These are phyloP conservation scores for Psilocybe cyanescens DNA, from an alignment of 768 basidiomycete genomes.

Conservation along the genomic window DNA sequence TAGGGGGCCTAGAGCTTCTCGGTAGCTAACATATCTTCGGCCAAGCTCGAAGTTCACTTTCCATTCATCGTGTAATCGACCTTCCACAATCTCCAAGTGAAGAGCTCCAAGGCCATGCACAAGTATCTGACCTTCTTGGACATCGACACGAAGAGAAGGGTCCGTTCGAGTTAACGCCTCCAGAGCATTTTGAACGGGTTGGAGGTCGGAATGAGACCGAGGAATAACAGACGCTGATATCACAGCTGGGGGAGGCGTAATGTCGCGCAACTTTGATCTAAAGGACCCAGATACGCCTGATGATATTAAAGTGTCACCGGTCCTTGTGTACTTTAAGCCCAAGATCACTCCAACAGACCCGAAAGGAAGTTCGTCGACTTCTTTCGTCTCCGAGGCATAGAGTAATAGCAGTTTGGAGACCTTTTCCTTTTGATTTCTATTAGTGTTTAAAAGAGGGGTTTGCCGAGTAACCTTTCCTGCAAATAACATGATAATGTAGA, in stretches of 20 bases:
- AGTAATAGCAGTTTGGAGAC: constrained; percentile 76
- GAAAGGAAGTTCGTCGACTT: constrained; percentile 79
- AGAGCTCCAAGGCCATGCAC: constrained; percentile 85
- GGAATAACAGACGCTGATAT: constrained; percentile 86
- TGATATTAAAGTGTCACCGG: constrained; percentile 83
- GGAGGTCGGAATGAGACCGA: constrained; percentile 76
- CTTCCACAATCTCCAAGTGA: constrained; percentile 88
- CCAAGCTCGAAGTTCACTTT: constrained; percentile 78
- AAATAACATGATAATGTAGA: constrained; percentile 8
- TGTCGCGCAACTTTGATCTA: constrained; percentile 56
- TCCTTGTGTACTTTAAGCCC: constrained; percentile 82
- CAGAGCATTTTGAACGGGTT: constrained; percentile 78
- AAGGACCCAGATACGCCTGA: constrained; percentile 41
- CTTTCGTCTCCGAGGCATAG: constrained; percentile 76
- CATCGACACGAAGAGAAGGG: constrained; percentile 83
- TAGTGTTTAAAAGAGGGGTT: constrained; percentile 63
- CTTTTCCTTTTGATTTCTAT: constrained; percentile 71
- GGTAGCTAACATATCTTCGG: constrained; percentile 76
- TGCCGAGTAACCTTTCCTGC: constrained; percentile 73
- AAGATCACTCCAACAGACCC: constrained; percentile 86
- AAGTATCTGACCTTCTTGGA: constrained; percentile 82
- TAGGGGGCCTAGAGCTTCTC: constrained; percentile 56
- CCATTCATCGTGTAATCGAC: constrained; percentile 83
- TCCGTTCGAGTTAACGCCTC: constrained; percentile 79
- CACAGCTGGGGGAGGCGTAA: constrained; percentile 79